phyloP scores from a whole-genome alignment of 495 filamentous ascomycete species.

The Daldinia childiae region DNA sequence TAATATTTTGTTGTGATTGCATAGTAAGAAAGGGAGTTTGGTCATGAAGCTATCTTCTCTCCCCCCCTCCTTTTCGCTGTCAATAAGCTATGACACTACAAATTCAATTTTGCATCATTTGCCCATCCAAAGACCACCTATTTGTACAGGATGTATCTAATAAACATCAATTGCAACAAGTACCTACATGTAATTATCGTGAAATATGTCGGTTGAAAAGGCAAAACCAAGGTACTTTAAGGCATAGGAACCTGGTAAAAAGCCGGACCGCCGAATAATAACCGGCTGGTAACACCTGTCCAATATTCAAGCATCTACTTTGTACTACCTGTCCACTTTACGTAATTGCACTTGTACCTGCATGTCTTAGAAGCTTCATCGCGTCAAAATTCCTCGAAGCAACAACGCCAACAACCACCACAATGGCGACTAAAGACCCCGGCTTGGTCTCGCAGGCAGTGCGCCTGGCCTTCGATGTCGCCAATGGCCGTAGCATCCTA shows the following conservation, averaged over 20 bases:
- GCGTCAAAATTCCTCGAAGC: conserved; percentile 1
- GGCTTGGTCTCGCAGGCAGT: conserved; percentile 37
- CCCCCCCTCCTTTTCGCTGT: too few species aligned
- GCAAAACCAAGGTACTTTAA: neutral
- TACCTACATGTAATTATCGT: neutral
- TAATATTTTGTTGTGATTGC: neutral
- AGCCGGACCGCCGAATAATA: neutral
- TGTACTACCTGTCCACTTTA: conserved; percentile 18
- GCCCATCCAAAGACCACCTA: too few species aligned
- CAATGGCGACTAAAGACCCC: conserved; percentile 37
- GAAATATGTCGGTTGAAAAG: neutral
- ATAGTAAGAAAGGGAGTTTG: neutral
- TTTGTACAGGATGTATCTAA: too few species aligned
- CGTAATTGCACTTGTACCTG: conserved; percentile 32
- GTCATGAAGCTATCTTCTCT: neutral
- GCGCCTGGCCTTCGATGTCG: conserved; percentile 46
- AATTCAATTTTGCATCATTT: neutral
- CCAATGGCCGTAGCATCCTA: conserved; percentile 53
- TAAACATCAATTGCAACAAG: neutral
- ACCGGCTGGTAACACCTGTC: conserved; percentile 7
- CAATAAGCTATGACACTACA: neutral
- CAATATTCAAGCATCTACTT: too few species aligned
- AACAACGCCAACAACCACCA: conserved; percentile 18
- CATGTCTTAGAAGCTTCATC: conserved; percentile 17
- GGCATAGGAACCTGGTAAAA: neutral